Evolutionary conservation across 495 filamentous ascomycete species (phyloP).

Genomic region (Aspergillus hancockii): DNA sequence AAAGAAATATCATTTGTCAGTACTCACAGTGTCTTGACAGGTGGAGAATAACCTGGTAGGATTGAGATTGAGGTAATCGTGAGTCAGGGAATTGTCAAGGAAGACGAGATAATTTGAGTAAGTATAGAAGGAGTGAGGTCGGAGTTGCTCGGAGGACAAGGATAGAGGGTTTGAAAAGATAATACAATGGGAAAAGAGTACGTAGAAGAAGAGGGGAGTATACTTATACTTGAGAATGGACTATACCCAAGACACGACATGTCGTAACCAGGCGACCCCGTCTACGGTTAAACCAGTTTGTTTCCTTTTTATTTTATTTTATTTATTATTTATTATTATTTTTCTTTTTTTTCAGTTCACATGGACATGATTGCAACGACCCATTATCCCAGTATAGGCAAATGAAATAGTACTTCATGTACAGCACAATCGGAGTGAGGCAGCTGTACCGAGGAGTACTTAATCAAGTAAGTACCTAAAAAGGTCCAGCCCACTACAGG

Average conservation of each 20-base stretch:
- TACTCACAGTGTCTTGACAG: constrained; percentile 11
- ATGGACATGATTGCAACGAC: constrained; percentile 26
- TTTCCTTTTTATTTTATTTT: constrained; percentile 5
- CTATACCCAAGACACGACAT: constrained; percentile 6
- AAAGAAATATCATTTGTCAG: constrained; percentile 9
- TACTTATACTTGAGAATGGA: constrained; percentile 2
- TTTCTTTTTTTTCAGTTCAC: constrained; percentile 35
- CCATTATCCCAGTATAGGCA: constrained; percentile 12
- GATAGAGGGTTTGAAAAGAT: background rate
- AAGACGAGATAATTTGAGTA: background rate
- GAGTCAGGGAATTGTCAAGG: background rate
- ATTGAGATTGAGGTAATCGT: constrained; percentile 2
- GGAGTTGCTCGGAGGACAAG: background rate
- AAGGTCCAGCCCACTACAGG: background rate
- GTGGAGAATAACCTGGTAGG: constrained; percentile 17
- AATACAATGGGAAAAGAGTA: background rate
- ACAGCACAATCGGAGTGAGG: constrained; percentile 13
- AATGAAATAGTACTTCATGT: constrained; percentile 1
- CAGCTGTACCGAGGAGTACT: background rate
- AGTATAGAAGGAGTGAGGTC: background rate
- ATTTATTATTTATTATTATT: constrained; percentile 14
- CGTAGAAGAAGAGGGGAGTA: constrained; percentile 4
- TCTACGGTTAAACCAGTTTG: background rate
- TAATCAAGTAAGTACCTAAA: background rate
- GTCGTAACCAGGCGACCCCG: constrained; percentile 15